Evolutionary conservation across 1,284 basidiomycete species (phyloP).

Genomic region (Porphyrellus sp.): DNA sequence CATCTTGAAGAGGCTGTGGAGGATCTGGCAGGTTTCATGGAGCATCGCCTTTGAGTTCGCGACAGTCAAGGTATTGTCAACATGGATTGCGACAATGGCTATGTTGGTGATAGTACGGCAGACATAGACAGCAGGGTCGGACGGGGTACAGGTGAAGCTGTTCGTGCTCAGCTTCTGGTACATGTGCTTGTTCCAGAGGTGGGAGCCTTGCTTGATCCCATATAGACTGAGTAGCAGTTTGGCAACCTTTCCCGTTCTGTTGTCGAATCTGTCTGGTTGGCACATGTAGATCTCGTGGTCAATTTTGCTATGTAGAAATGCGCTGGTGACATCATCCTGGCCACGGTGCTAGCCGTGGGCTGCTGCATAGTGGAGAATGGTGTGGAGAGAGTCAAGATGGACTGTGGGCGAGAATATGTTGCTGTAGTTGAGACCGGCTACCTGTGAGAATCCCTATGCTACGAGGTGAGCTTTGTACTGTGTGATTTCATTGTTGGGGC

Average conservation of each 20-base stretch:
- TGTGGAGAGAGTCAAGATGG: background rate
- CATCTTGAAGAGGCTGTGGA: too few species aligned
- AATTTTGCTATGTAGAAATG: background rate
- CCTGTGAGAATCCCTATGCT: background rate
- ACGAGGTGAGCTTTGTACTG: slow-evolving; percentile 32
- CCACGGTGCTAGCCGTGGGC: background rate
- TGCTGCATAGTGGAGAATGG: background rate
- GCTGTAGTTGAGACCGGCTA: background rate
- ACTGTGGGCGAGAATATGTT: background rate
- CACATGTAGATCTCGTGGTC: background rate
- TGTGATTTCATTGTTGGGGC: slow-evolving; percentile 30
- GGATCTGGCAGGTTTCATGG: too few species aligned
- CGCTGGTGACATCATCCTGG: background rate
- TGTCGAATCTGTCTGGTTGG: background rate
- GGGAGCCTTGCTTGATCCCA: too few species aligned
- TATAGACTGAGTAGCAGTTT: background rate
- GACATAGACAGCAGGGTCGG: too few species aligned
- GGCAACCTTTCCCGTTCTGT: background rate
- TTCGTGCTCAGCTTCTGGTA: too few species aligned
- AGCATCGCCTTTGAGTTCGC: too few species aligned
- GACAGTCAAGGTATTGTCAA: too few species aligned
- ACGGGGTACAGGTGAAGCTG: too few species aligned
- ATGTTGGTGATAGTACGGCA: too few species aligned
- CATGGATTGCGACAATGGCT: too few species aligned
- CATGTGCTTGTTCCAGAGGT: too few species aligned